A percentile compares a stretch with the other conserved stretches of the same genome.
Conservation (phyloP, 345 rosid species). For the Brassica carinata region DNA sequence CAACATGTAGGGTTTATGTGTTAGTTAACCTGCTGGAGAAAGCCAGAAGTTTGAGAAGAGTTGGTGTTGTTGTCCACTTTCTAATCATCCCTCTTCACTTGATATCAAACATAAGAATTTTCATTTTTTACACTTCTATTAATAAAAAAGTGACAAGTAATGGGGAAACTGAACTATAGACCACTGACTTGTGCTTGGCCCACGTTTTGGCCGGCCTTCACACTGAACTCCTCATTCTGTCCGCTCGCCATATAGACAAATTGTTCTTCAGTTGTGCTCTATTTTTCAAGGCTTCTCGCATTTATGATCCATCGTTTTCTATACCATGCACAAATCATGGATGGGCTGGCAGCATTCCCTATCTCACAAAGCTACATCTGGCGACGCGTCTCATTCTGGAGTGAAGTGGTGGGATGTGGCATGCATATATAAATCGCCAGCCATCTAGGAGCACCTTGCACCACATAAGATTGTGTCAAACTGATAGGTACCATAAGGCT, state of each 20-base stretch:
- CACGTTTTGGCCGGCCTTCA: constrained; percentile 40
- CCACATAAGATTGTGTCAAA: too few species aligned
- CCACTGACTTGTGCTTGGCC: constrained; percentile 39
- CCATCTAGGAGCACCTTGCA: too few species aligned
- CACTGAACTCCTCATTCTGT: constrained; percentile 31
- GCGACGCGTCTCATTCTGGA: neutral
- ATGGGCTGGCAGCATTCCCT: neutral
- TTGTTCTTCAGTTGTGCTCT: constrained; percentile 13
- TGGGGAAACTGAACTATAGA: constrained; percentile 29
- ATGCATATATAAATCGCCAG: too few species aligned
- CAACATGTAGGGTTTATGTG: constrained; percentile 9
- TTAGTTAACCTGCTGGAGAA: constrained; percentile 38
- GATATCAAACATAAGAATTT: constrained; percentile 20
- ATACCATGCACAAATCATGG: neutral
- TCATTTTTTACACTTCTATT: neutral
- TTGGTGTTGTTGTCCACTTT: constrained; percentile 10
- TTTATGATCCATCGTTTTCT: constrained; percentile 31
- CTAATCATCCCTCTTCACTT: constrained; percentile 28
- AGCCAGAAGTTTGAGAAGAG: constrained; percentile 31
- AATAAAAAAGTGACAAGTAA: constrained; percentile 8
- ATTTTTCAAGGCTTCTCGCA: constrained; percentile 5
- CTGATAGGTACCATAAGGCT: too few species aligned
- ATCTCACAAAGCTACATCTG: neutral
- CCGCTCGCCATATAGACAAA: constrained; percentile 32
- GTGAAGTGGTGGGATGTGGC: neutral